A percentile compares a stretch with the other conserved stretches of the same genome.
phyloP scores from a whole-genome alignment of 495 filamentous ascomycete genomes.

The Penicillium waksmanii region DNA sequence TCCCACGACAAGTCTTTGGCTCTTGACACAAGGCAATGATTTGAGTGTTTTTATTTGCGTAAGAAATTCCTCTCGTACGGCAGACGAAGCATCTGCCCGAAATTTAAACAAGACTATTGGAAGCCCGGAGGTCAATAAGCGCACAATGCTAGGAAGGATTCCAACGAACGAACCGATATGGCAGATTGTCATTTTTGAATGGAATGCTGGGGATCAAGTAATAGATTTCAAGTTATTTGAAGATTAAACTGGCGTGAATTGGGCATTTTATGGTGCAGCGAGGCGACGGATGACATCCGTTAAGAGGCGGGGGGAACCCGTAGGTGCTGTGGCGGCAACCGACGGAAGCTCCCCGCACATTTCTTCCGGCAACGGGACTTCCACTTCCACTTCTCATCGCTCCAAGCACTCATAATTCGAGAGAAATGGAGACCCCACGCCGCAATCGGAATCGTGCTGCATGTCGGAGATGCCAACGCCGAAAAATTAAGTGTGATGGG shows the following conservation, averaged over 20 bases:
- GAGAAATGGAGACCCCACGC: conserved; percentile 34
- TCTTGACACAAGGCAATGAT: conserved; percentile 41
- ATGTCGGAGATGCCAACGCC: conserved; percentile 40
- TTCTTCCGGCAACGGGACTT: conserved; percentile 2
- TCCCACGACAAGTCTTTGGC: conserved; percentile 46
- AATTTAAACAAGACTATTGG: conserved; percentile 52
- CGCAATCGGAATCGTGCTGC: conserved; percentile 41
- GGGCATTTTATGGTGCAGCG: neutral
- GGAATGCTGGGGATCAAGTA: neutral
- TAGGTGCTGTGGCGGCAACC: neutral
- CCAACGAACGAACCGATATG: conserved; percentile 40
- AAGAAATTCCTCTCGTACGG: conserved; percentile 44
- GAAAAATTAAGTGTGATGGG: conserved; percentile 32
- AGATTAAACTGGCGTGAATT: neutral
- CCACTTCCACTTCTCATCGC: neutral
- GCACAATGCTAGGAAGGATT: neutral
- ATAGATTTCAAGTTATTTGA: no score
- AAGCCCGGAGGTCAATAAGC: neutral
- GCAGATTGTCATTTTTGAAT: conserved; percentile 36
- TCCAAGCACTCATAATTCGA: neutral
- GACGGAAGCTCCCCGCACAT: conserved; percentile 8
- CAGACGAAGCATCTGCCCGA: conserved; percentile 32
- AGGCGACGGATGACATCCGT: conserved; percentile 3
- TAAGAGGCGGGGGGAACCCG: neutral
- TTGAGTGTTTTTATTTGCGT: conserved; percentile 48